phyloP scores from a whole-genome alignment of 148 eudicot genomes.

The Chenopodium quinoa region DNA sequence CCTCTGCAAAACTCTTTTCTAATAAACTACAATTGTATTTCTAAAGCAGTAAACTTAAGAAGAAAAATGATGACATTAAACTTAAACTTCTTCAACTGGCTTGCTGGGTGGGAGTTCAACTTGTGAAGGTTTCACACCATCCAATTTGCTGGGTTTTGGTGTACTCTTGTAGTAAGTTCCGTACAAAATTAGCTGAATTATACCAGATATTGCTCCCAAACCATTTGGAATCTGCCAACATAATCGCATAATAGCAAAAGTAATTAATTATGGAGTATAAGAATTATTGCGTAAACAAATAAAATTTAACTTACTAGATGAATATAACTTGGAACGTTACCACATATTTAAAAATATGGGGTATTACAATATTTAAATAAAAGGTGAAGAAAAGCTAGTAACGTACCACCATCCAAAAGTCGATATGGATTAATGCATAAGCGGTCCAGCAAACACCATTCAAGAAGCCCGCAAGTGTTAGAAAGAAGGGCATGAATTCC shows the following conservation, averaged over 20 bases:
- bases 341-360: neutral
- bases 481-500: slow-evolving; percentile 74
- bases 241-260: neutral
- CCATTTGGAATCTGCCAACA: slow-evolving; percentile 62
- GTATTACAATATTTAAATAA: neutral
- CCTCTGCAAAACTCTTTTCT: too few species aligned
- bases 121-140: slow-evolving; percentile 31
- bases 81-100: neutral
- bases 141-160: neutral
- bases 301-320: too few species aligned
- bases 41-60: neutral
- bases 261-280: neutral
- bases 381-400: neutral
- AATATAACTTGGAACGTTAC: too few species aligned
- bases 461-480: slow-evolving; percentile 59
- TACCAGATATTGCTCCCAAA: slow-evolving; percentile 48
- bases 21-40: too few species aligned
- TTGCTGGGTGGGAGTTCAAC: slow-evolving; percentile 24
- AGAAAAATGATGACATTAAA: neutral
- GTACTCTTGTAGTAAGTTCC: slow-evolving; percentile 46
- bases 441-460: slow-evolving; percentile 61
- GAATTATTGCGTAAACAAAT: too few species aligned
- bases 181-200: slow-evolving; percentile 50
- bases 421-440: slow-evolving; percentile 54
- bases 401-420: slow-evolving; percentile 58